Conservation (phyloP, 768 basidiomycete species). For the Agaricus blazei region DNA sequence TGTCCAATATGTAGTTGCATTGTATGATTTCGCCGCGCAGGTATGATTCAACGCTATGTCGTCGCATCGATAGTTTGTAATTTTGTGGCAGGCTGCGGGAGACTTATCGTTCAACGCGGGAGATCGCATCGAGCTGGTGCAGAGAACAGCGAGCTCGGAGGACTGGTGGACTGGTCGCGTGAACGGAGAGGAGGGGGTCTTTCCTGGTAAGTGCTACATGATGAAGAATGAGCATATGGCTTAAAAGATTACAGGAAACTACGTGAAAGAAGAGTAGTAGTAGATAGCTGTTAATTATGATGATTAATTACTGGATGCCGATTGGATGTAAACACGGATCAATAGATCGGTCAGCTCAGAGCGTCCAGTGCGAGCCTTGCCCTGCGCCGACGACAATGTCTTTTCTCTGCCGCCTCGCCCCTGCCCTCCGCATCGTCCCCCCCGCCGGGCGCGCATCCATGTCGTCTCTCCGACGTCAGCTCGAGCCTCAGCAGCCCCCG, state of each 20-base stretch:
- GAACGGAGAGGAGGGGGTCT: slow-evolving; percentile 81
- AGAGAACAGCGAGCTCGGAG: slow-evolving; percentile 74
- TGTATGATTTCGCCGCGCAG: slow-evolving; percentile 95
- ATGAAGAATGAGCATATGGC: slow-evolving; percentile 1
- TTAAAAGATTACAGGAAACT: slow-evolving; percentile 43
- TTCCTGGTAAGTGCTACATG: slow-evolving; percentile 58
- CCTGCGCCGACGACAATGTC: not conserved
- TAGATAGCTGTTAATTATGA: slow-evolving; percentile 10
- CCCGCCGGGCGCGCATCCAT: slow-evolving; percentile 58
- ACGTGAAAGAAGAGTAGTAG: slow-evolving; percentile 49
- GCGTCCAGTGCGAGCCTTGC: too few species aligned
- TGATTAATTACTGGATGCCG: slow-evolving; percentile 14
- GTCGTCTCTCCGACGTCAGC: slow-evolving; percentile 49
- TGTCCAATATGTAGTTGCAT: slow-evolving; percentile 77
- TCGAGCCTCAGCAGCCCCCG: slow-evolving; percentile 33
- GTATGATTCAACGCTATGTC: slow-evolving; percentile 26
- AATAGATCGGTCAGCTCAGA: slow-evolving; percentile 17
- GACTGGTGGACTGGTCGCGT: slow-evolving; percentile 98
- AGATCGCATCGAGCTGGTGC: slow-evolving; percentile 86
- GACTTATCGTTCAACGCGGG: slow-evolving; percentile 88
- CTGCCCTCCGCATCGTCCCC: slow-evolving; percentile 19
- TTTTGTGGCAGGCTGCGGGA: slow-evolving; percentile 63
- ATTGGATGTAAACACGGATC: slow-evolving; percentile 25
- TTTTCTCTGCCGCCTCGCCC: slow-evolving; percentile 14
- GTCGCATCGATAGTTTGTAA: slow-evolving; percentile 1